Evolutionary conservation across 495 filamentous ascomycete genomes (phyloP), one percentile per base, ranked within the genome.

Genomic region (Aspergillus coremiiformis): DNA sequence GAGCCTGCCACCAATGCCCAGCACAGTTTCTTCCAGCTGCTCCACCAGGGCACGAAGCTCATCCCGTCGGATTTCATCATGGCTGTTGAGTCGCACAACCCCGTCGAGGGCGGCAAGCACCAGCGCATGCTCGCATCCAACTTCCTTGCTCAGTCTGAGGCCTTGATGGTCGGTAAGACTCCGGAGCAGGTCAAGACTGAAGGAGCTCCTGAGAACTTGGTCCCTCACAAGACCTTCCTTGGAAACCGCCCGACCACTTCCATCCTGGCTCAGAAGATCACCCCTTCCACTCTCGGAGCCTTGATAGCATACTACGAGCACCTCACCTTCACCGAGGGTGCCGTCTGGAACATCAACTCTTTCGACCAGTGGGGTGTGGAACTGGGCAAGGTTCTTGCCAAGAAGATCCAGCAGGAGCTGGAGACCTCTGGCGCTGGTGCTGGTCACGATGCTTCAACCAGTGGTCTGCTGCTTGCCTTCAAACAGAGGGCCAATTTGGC

Each of bases 321-420:
- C 72, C 65, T 96, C 42, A 97, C 93, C 53, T 97, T 98, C 76
- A 95, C 89, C 32, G 93, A 98, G 72, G 93, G 93, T 60, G 94
- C 89, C 26, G 71, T 97, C 59, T 98, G 93, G 93, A 94, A 97
- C 73, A 96, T 98, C 78, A 98, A 98, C 82, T 87, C 82, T 60
- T 98, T 97, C 67, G 93, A 98, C 76, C 93, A 98, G 73, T 97
- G 93, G 93, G 93, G 93, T 72, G 93, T 98, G 39, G 93, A 98
- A 78, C 73, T 98, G 42, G 93, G 93, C 74, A 98, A 98, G 83
- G 84, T 85, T 37, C 76, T 98, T 47, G 93, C 93, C 22, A 98
- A 89, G 80, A 91, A 89, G 72, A 89, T 89, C 57, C 84, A 86
- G 64, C 76, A 79, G 59, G 84, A 89, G 71, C 73, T 91, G 51